Base-by-base conservation (phyloP, 2,329 filamentous ascomycete genomes). In the Phialocephala subalpina region DNA sequence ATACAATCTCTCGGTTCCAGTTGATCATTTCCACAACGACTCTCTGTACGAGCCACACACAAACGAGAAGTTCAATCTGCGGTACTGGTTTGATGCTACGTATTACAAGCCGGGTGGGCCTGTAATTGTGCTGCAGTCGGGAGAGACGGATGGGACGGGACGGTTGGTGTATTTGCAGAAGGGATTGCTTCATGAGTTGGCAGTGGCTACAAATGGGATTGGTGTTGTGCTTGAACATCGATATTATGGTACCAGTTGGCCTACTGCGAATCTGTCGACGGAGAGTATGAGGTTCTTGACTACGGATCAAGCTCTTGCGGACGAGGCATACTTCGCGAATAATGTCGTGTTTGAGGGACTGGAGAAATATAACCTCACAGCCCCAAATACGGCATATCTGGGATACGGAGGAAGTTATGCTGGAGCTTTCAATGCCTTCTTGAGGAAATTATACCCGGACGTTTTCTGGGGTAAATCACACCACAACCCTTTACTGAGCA, bases 11-110 rank as follows among this genome's bases (percentile, higher is more conserved):
- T 72, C 70, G 1, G 73, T 77, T 9, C 75, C 75, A 3, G 82
- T 97, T 38, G 93, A 97, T 77, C 92, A 96, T 75, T 97, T 96
- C 80, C 92, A 92, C 78, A 93, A 95, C 74, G 90, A 94, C 62
- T 86, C 88, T 1, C 81, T 83, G 58, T 97, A 97, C 75, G 91
- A 90, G 76, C 92, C 93, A 40, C 93, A 97, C 77, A 87, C 85
- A 9, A 81, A 90, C 70, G 89, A 78, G 29, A 85, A 80, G 1
- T 97, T 93, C 77, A 78, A 87, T 25, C 81, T 95, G 57, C 87
- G 92, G 12, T 97, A 96, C 81, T 97, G 90, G 90, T 93, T 95
- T 72, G 93, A 97, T 74, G 87, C 89, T 0, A 85, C 85, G 53
- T 85, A 92, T 80, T 97, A 97, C 80, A 84, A 89, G 75, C 80